Evolutionary conservation across 306 rosid genomes (phyloP), one percentile per base, ranked within the genome.

Genomic region (Begonia loranthoides): DNA sequence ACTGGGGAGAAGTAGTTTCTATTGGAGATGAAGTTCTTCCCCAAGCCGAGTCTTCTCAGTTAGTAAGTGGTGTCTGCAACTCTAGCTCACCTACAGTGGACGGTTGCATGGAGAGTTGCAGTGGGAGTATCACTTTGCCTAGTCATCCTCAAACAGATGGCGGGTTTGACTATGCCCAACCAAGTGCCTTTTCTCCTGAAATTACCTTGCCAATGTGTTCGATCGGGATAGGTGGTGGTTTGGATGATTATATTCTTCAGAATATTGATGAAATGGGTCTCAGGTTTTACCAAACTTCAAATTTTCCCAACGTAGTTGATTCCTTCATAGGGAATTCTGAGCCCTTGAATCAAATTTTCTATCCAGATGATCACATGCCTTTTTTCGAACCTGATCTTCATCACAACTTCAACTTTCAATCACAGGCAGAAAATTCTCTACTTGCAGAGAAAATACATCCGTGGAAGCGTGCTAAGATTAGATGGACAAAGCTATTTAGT

Each of bases 401-500:
- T 2, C 21, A 14, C 33, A 59, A 50, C 65, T 41, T 55, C 77
- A 73, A 55, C 60, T 61, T 64, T 24, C 76, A 66, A 60, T 60
- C 72, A 38, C 74, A 56, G 51, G 79, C 82, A 13, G 8, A 28
- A 4, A 87, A 80, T 64, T 73, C 77, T 28, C 90, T 70, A 45
- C 73, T 76, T 43, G 78, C 83, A 16, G 76, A 73, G 6, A 81
- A 83, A 49, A 51, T 66, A 68, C 79, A 76, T 64, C 60, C 71
- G 59, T 52, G 60, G 13, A 13, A 72, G 8, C 81, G 73, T 44
- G 99, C 99, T 54, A 81, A 63, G 70, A 78, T 57, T 68, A 65
- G 99, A 74, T 90, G 99, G 99, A 76, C 83, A 24, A 86, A 76
- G 74, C 60, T 90, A 12, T 79, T 68, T 69, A 83, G 83, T 15